These are phyloP conservation scores for Phoma herbarum DNA, from an alignment of 2,329 filamentous ascomycete genomes.

Conservation along the genomic window DNA sequence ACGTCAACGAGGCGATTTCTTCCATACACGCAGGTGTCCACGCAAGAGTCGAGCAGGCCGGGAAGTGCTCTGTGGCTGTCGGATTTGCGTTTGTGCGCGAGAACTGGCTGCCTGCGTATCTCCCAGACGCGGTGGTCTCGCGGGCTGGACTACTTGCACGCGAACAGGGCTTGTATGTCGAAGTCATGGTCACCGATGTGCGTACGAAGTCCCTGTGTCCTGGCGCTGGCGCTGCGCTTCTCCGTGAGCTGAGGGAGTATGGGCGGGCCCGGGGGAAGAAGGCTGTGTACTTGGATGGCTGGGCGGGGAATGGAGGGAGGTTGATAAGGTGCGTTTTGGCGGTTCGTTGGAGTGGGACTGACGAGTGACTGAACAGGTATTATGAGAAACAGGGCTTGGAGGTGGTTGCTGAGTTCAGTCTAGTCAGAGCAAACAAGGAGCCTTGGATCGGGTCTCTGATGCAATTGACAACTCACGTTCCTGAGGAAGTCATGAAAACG, in stretches of 20 bases:
- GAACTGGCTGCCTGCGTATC: neutral
- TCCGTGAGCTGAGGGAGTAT: neutral
- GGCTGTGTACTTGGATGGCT: neutral
- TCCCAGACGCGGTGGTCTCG: neutral
- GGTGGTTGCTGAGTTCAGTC: too few species aligned
- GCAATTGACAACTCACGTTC: too few species aligned
- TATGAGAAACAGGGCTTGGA: too few species aligned
- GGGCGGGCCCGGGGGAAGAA: neutral
- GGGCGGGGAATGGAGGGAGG: neutral
- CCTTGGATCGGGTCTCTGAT: too few species aligned
- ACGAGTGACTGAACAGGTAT: too few species aligned
- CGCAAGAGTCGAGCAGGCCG: too few species aligned
- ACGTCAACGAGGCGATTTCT: neutral
- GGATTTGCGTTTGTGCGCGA: neutral
- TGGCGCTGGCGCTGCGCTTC: neutral
- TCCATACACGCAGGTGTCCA: neutral
- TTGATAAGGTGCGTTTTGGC: neutral
- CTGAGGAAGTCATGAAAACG: too few species aligned
- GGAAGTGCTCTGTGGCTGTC: too few species aligned
- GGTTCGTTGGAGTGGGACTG: too few species aligned
- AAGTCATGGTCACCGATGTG: neutral
- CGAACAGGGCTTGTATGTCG: neutral
- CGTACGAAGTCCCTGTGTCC: neutral
- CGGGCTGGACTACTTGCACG: neutral
- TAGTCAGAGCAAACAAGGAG: too few species aligned